phyloP scores from a whole-genome alignment of 1,284 basidiomycete species.

The Sporisorium scitamineum region DNA sequence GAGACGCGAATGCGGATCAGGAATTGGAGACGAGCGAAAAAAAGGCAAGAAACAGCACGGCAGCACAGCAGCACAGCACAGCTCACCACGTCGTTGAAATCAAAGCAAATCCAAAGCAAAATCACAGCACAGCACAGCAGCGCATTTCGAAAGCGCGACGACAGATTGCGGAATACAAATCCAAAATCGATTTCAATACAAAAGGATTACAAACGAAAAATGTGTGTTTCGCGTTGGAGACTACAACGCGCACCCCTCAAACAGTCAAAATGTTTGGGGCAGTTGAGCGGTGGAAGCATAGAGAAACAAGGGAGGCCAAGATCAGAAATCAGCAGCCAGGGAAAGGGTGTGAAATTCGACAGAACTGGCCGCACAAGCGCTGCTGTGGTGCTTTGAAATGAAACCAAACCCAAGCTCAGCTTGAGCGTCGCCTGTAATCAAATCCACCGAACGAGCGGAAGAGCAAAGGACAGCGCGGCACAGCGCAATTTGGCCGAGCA shows the following conservation, averaged over 20 bases:
- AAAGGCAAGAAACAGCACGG: constrained; percentile 9
- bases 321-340: no score
- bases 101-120: constrained; percentile 1
- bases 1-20: constrained; percentile 16
- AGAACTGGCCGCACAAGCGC: background rate
- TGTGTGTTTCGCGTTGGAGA: background rate
- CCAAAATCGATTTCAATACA: background rate
- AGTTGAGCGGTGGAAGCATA: background rate
- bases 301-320: background rate
- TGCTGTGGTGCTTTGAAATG: background rate
- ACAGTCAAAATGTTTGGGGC: background rate
- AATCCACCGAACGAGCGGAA: no score
- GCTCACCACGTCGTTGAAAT: background rate
- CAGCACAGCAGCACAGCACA: background rate
- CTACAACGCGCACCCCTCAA: background rate
- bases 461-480: no score
- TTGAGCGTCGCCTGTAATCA: no score
- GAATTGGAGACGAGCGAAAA: background rate
- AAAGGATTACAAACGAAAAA: background rate
- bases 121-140: constrained; percentile 9
- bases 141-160: background rate
- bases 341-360: background rate
- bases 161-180: constrained; percentile 4
- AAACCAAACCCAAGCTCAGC: background rate
- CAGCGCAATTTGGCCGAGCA: no score